Conservation (phyloP, 805 yeast species). For the Millerozyma acaciae region DNA sequence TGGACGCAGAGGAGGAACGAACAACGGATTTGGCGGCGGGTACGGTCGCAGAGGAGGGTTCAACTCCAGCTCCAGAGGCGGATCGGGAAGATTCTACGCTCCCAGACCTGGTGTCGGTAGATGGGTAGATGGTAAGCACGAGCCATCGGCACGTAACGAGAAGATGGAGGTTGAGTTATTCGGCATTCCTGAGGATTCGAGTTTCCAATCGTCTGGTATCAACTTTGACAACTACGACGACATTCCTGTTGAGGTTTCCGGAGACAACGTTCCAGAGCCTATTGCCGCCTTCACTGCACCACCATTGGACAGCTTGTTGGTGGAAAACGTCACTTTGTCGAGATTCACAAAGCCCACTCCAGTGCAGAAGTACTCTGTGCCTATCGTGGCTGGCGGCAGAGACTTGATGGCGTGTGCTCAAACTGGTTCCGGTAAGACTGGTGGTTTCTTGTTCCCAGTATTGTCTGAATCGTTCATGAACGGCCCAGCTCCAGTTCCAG, state of each 20-base stretch:
- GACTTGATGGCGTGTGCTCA: constrained; percentile 98
- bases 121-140: constrained; percentile 84
- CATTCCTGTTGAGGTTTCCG: constrained; percentile 97
- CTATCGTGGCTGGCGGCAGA: constrained; percentile 83
- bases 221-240: constrained; percentile 98
- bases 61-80: constrained; percentile 27
- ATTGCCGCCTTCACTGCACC: constrained; percentile 84
- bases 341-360: constrained; percentile 96
- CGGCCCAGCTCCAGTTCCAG: constrained; percentile 71
- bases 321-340: constrained; percentile 82
- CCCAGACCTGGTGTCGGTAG: constrained; percentile 63
- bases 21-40: constrained; percentile 13
- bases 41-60: constrained; percentile 28
- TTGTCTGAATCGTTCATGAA: constrained; percentile 82
- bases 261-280: constrained; percentile 92
- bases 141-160: constrained; percentile 72
- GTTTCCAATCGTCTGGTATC: constrained; percentile 90
- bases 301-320: constrained; percentile 80
- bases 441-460: constrained; percentile 98
- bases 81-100: constrained; percentile 18
- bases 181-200: constrained; percentile 73
- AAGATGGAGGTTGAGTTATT: constrained; percentile 74
- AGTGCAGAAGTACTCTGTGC: constrained; percentile 90
- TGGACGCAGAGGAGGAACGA: constrained; percentile 12
- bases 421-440: constrained; percentile 99